Evolutionary conservation across 805 yeast species (phyloP), one percentile per base, ranked within the genome.

Genomic region (Suhomyces sp.): DNA sequence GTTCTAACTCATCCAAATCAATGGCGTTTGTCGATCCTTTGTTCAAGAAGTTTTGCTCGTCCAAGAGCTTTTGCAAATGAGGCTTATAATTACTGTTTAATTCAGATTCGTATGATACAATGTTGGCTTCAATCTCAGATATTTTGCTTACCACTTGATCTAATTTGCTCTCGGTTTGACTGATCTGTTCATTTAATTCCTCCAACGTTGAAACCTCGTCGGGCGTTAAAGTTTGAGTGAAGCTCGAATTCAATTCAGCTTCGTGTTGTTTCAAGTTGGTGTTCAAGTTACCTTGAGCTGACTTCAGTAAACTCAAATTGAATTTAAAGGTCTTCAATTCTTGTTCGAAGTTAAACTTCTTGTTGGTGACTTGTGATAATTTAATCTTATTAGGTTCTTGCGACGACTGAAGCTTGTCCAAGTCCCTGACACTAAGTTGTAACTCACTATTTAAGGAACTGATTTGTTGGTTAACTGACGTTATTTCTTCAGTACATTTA

Each of bases 31-130:
- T 3, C 3, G 51, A n/a, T n/a, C 38, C 19, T 47, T 53, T 9
- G 40, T 59, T 57, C 6, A 52, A 52, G 31, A 49, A 54, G 23
- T 24, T 36, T 10, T 22, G 29, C 40, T 50, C 51, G 44, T 50
- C 26, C 19, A 49, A 54, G 24, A 44, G 63, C 55, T 57, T 62
- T 15, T 44, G 50, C 46, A 62, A 66, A 53, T 82, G 81, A 10
- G 90, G 88, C 42, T 76, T 69, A 45, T 84, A 71, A 48, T 79
- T 84, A 29, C 84, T 83, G n/a, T 72, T 67, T 41, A 89, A 64
- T 55, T 85, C 90, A 2, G 87, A 75, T 46, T 81, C 80, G 7
- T 81, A 57, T 1, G 70, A 64, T 0, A 82, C 73, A 13, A 82
- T 65, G 15, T 74, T 70, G 10, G 83, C 68, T 54, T 85, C 87